Percentiles rank a stretch among this genome's conserved stretches.
Conservation (phyloP, 2,329 filamentous ascomycete genomes). For the Chalaropsis ovoidea region DNA sequence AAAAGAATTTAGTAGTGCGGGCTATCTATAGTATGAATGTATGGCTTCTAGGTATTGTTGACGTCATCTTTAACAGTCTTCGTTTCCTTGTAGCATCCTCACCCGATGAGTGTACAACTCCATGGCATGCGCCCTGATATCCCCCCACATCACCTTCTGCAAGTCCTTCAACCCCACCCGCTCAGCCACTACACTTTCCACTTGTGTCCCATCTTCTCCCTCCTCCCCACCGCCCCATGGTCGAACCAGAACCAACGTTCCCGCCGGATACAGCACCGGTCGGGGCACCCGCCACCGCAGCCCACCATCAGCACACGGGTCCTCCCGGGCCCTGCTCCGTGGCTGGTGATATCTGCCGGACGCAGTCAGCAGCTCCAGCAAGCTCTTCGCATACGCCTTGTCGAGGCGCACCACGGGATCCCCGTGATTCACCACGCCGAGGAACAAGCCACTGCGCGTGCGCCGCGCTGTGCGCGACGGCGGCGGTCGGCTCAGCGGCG, state of each 20-base stretch:
- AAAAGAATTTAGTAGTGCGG: background rate
- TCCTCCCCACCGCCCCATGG: conserved; percentile 34
- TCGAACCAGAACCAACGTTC: conserved; percentile 56
- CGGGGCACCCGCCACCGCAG: conserved; percentile 54
- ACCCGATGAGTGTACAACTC: conserved; percentile 15
- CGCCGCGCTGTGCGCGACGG: conserved; percentile 40
- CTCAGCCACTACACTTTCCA: conserved; percentile 57
- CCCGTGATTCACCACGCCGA: conserved; percentile 75
- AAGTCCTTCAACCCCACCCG: conserved; percentile 58
- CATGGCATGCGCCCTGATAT: conserved; percentile 13
- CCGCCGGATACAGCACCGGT: conserved; percentile 58
- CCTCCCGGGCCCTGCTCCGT: background rate
- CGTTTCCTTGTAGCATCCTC: background rate
- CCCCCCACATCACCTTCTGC: conserved; percentile 48
- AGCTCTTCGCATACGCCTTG: conserved; percentile 60
- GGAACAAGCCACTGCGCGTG: conserved; percentile 48
- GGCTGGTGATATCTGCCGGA: conserved; percentile 37
- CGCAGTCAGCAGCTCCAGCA: conserved; percentile 59
- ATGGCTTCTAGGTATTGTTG: background rate
- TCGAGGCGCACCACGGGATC: conserved; percentile 72
- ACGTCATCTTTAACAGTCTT: background rate
- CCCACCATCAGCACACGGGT: background rate
- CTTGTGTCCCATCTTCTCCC: conserved; percentile 36
- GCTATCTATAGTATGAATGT: background rate
- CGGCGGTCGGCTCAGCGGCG: conserved; percentile 44